phyloP scores from a whole-genome alignment of 495 filamentous ascomycete genomes.

The Trichoderma parareesei region DNA sequence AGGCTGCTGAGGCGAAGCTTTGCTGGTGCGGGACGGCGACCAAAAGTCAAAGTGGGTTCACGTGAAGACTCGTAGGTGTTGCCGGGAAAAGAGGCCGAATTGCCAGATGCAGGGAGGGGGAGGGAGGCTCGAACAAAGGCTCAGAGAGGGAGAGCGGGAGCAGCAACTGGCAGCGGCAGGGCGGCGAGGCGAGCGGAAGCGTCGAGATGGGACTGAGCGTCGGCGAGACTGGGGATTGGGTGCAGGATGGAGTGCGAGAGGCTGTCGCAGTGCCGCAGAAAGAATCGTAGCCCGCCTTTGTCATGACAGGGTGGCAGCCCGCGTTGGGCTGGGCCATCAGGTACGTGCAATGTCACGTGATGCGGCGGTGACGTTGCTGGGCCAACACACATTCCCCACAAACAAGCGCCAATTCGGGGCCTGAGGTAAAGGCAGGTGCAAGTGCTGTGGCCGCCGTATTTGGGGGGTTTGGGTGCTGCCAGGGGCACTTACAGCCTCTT shows the following conservation, averaged over 20 bases:
- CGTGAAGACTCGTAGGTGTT: not conserved
- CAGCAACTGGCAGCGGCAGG: not conserved
- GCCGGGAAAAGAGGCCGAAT: not conserved
- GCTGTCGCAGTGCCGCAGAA: constrained; percentile 1
- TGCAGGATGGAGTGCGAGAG: constrained; percentile 2
- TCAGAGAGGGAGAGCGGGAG: not conserved
- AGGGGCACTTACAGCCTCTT: too few species aligned
- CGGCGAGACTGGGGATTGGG: not conserved
- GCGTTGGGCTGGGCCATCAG: not conserved
- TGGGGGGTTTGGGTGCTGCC: too few species aligned
- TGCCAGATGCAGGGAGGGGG: not conserved
- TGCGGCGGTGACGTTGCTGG: not conserved
- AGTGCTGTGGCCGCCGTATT: not conserved
- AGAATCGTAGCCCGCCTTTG: constrained; percentile 4
- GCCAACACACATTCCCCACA: not conserved
- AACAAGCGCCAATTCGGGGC: not conserved
- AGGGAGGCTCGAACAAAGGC: not conserved
- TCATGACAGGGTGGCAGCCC: constrained; percentile 8
- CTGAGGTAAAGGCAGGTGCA: not conserved
- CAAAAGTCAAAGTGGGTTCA: constrained; percentile 7
- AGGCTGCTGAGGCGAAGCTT: not conserved
- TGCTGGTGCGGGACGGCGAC: not conserved
- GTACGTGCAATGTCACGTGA: constrained; percentile 2
- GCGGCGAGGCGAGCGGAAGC: not conserved
- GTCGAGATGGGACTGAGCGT: not conserved